These are phyloP conservation scores for Luffa aegyptiaca DNA, from an alignment of 306 rosid species.

Conservation along the genomic window DNA sequence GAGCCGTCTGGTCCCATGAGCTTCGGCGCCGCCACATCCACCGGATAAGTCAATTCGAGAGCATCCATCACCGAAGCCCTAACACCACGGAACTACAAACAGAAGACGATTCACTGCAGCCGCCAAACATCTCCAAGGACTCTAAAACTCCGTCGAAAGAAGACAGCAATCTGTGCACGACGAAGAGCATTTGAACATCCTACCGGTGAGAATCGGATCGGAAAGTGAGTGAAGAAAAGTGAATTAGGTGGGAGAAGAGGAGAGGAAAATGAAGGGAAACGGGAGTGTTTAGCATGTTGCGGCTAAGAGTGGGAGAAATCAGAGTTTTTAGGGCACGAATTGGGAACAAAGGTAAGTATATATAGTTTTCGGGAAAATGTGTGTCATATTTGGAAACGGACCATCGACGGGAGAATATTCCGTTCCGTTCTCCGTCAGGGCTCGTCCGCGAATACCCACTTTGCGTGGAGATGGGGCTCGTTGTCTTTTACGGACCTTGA, in stretches of 20 bases:
- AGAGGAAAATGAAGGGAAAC: slow-evolving; percentile 12
- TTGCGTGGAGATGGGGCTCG: slow-evolving; percentile 7
- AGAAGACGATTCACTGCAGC: not conserved
- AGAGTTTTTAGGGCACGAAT: slow-evolving; percentile 71
- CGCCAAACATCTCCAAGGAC: slow-evolving; percentile 12
- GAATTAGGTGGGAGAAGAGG: slow-evolving; percentile 7
- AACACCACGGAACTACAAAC: not conserved
- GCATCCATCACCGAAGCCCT: slow-evolving; percentile 44
- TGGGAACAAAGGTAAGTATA: slow-evolving; percentile 41
- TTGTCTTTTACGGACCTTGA: slow-evolving; percentile 20
- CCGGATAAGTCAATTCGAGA: slow-evolving; percentile 41
- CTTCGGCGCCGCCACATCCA: slow-evolving; percentile 35
- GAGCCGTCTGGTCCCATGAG: slow-evolving; percentile 56
- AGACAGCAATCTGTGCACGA: not conserved
- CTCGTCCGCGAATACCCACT: slow-evolving; percentile 6
- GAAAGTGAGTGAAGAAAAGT: not conserved
- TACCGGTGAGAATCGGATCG: not conserved
- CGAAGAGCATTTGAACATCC: slow-evolving; percentile 5
- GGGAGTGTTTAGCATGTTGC: slow-evolving; percentile 42
- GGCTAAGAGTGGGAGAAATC: slow-evolving; percentile 39
- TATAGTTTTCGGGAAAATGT: slow-evolving; percentile 99
- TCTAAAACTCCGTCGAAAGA: slow-evolving; percentile 8
- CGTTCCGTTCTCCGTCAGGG: slow-evolving; percentile 36
- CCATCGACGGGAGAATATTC: slow-evolving; percentile 62
- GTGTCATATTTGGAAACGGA: slow-evolving; percentile 20